Evolutionary conservation across 495 filamentous ascomycete genomes (phyloP).

Genomic region (Podospora sp.): DNA sequence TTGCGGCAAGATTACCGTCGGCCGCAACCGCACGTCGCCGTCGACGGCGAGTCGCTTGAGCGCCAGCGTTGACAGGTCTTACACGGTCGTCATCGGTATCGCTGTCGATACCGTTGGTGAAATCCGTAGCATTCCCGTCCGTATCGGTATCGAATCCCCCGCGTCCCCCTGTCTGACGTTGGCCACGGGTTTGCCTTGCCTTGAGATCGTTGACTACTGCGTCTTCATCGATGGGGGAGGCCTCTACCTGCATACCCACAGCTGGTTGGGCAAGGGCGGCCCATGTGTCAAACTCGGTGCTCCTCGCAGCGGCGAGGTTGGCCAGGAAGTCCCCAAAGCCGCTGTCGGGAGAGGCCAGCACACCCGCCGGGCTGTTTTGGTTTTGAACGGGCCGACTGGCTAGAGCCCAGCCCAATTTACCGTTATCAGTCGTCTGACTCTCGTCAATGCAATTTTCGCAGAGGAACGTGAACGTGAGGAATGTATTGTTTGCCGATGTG

Average conservation of each 20-base stretch:
- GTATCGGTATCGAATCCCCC: neutral
- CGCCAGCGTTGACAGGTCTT: neutral
- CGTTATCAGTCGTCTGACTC: neutral
- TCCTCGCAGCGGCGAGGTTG: constrained; percentile 32
- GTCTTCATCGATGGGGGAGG: constrained; percentile 16
- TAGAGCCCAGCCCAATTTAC: constrained; percentile 21
- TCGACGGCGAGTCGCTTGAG: neutral
- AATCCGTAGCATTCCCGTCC: neutral
- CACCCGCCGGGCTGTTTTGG: constrained; percentile 10
- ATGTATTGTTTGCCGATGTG: constrained; percentile 22
- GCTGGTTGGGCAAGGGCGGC: constrained; percentile 24
- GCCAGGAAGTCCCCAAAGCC: constrained; percentile 42
- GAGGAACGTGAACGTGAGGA: constrained; percentile 29
- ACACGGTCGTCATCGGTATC: neutral
- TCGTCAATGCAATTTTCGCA: constrained; percentile 30
- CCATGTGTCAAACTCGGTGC: constrained; percentile 36
- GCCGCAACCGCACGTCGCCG: neutral
- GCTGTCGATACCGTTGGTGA: neutral
- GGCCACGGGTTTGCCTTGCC: neutral
- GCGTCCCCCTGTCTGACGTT: constrained; percentile 2
- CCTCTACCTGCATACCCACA: constrained; percentile 6
- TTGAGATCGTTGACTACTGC: constrained; percentile 20
- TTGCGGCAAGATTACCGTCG: neutral
- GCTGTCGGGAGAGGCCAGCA: constrained; percentile 35
- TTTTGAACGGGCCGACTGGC: constrained; percentile 22